A percentile compares a stretch with the other conserved stretches of the same genome.
These are phyloP conservation scores for Drosera spatulata DNA, from an alignment of 179 eudicot genomes.

Conservation along the genomic window DNA sequence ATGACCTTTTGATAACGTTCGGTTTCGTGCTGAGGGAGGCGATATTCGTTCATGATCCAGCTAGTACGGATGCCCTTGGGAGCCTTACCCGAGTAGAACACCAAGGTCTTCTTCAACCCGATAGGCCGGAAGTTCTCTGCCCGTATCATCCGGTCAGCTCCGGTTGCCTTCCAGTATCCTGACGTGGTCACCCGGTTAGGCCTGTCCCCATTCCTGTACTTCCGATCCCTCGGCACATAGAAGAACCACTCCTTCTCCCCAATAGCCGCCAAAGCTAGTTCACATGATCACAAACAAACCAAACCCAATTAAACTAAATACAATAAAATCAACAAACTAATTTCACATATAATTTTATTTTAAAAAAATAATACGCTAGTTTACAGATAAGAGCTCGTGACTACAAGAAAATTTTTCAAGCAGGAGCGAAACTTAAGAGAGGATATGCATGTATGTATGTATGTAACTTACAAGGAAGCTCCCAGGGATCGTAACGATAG, in stretches of 20 bases:
- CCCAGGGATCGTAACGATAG: conserved; percentile 97
- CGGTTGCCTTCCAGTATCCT: conserved; percentile 19
- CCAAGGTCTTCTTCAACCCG: conserved; percentile 86
- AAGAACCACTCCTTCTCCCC: conserved; percentile 98
- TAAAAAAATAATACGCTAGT: too few species aligned
- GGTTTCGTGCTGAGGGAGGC: conserved; percentile 84
- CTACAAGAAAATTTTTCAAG: not conserved
- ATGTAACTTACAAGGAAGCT: conserved; percentile 62
- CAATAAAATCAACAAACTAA: not conserved
- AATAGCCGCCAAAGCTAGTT: conserved; percentile 72
- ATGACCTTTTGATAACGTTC: conserved; percentile 80
- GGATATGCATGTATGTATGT: not conserved
- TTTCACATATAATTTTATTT: not conserved
- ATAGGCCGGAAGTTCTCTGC: conserved; percentile 53
- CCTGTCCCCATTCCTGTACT: conserved; percentile 85
- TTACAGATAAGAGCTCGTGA: not conserved
- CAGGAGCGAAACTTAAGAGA: not conserved
- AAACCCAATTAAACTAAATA: not conserved
- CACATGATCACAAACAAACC: not conserved
- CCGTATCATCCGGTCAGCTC: conserved; percentile 82
- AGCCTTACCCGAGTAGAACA: conserved; percentile 87
- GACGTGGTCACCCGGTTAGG: conserved; percentile 92
- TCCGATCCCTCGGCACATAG: conserved; percentile 86
- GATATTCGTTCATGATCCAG: conserved; percentile 98
- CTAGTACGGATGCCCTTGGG: conserved; percentile 87